Conservation (phyloP, 2,329 filamentous ascomycete genomes). For the Xylariaceae sp. region DNA sequence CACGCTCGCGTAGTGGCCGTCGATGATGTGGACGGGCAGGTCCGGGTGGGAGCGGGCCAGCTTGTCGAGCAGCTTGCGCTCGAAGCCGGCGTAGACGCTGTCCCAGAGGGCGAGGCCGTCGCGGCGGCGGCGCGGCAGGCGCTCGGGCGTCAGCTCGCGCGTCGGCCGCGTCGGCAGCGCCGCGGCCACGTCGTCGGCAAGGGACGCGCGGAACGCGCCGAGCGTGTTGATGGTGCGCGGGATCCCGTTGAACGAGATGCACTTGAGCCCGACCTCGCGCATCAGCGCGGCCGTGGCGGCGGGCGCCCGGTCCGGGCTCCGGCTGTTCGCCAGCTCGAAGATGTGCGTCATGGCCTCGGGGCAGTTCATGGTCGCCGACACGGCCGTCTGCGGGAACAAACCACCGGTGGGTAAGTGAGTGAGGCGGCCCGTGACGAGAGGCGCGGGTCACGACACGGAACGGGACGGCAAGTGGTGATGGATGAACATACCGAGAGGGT, state of each 20-base stretch:
- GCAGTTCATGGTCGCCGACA: constrained; percentile 81
- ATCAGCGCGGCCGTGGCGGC: constrained; percentile 60
- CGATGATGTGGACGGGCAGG: constrained; percentile 70
- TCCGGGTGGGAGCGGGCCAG: constrained; percentile 73
- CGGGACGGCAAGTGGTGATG: neutral
- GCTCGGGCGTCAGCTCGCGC: constrained; percentile 42
- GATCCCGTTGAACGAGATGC: constrained; percentile 75
- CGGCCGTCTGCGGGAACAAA: constrained; percentile 60
- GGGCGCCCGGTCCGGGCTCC: constrained; percentile 15
- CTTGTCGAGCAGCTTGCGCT: constrained; percentile 61
- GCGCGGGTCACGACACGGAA: neutral
- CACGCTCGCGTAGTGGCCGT: constrained; percentile 65
- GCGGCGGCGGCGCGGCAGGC: constrained; percentile 44
- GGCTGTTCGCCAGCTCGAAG: constrained; percentile 41
- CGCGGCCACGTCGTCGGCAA: constrained; percentile 48
- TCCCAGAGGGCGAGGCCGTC: constrained; percentile 66
- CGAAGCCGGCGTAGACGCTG: constrained; percentile 68
- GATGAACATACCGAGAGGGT: constrained; percentile 23
- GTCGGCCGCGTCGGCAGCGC: constrained; percentile 49
- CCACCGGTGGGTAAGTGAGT: no score
- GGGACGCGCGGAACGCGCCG: constrained; percentile 57
- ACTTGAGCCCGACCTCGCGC: constrained; percentile 68
- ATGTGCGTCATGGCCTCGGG: constrained; percentile 64
- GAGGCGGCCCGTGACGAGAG: no score
- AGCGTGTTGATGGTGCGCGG: constrained; percentile 79